Base-by-base conservation (phyloP, 202 grass and related monocot genomes). In the Digitaria exilis region DNA sequence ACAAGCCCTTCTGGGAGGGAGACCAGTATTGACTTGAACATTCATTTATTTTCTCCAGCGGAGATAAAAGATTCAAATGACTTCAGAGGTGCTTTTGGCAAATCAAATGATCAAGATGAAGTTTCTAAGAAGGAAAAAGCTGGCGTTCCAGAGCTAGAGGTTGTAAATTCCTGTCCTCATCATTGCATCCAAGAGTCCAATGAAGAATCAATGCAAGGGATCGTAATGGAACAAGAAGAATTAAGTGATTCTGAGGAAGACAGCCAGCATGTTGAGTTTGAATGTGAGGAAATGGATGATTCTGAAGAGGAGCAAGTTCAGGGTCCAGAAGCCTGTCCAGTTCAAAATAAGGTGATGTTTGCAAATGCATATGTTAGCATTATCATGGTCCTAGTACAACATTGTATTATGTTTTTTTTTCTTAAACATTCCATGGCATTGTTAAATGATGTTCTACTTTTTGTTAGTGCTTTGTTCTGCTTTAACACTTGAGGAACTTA, bases 171-270 rank as follows among this genome's bases (percentile, higher is more conserved):
- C 69, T 49, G 62, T 69, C 51, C 78, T 75, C 68, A 78, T 61
- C 78, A 82, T 83, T 80, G 69, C 72, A 80, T 65, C 52, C 76
- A 89, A 69, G 76, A 86, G 57, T 61, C 65, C 72, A 88, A 93
- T 56, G 91, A 93, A 51, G 92, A 93, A 76, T 86, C 85, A 54
- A 84, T 93, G 71, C 91, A 83, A 80, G 90, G 85, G 60, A 90
- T 95, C 82, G 78, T 95, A 65, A 95, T 98, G 92, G 96, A 95
- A 84, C 96, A 93, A 65, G 92, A 98, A 87, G 90, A 98, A 86
- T 82, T 93, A 56, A 98, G 90, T 90, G 96, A 95, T 81, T 95
- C 96, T 0, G 92, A 98, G 43, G 96, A 95, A 74, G 88, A 93
- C 57, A 90, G 56, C 56, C 84, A 88, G 65, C 79, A 92, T 77